Evolutionary conservation across 164 flowering plant species (phyloP).

Genomic region (Magnolia officinalis): DNA sequence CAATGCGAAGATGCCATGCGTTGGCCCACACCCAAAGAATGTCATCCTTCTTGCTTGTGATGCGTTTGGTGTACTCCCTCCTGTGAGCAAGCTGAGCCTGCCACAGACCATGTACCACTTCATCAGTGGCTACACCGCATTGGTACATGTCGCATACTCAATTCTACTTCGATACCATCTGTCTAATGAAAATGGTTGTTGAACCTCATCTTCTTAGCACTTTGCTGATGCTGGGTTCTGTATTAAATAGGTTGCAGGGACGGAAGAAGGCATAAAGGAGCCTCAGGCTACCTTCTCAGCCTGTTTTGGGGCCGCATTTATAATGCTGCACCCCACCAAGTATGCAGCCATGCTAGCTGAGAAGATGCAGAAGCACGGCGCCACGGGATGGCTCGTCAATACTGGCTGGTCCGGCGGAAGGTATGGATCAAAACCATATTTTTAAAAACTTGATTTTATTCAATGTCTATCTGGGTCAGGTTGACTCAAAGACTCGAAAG

Average conservation of each 20-base stretch:
- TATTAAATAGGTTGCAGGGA: conserved; percentile 91
- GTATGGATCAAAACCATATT: conserved; percentile 27
- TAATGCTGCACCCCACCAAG: conserved; percentile 96
- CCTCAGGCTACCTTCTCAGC: conserved; percentile 96
- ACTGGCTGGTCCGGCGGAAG: conserved; percentile 99
- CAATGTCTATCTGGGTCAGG: too few species aligned
- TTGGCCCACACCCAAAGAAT: conserved; percentile 95
- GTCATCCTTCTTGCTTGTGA: conserved; percentile 95
- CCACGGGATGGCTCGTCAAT: conserved; percentile 99
- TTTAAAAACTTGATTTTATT: too few species aligned
- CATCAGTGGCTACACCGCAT: conserved; percentile 99
- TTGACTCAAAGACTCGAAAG: too few species aligned
- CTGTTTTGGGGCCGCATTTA: conserved; percentile 98
- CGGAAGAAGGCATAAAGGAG: conserved; percentile 94
- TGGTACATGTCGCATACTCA: conserved; percentile 42
- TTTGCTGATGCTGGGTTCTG: background rate
- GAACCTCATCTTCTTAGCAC: background rate
- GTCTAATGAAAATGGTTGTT: too few species aligned
- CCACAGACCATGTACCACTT: conserved; percentile 99
- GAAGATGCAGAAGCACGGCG: conserved; percentile 92
- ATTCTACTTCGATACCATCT: too few species aligned
- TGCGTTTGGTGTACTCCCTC: conserved; percentile 98
- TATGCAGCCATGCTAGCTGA: conserved; percentile 98
- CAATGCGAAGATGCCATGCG: conserved; percentile 93
- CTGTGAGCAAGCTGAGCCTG: conserved; percentile 91